These are phyloP conservation scores for Aegilops bicornis DNA, from an alignment of 176 grass and related monocot genomes.

Conservation along the genomic window DNA sequence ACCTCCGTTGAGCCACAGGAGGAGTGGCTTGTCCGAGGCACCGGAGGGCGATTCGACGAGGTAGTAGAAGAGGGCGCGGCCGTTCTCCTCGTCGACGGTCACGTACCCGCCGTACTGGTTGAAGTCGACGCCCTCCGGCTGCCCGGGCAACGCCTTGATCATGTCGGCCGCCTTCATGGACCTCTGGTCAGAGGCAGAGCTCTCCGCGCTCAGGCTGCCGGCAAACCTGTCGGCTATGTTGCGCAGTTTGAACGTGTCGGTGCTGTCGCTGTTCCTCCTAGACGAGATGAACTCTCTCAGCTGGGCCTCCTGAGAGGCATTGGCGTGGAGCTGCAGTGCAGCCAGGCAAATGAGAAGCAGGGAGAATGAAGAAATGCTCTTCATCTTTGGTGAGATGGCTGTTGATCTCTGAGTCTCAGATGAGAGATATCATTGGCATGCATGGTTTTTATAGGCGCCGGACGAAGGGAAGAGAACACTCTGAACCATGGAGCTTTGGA, in stretches of 20 bases:
- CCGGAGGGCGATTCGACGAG: slow-evolving; percentile 35
- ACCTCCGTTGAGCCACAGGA: slow-evolving; percentile 77
- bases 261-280: neutral
- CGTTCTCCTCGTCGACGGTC: slow-evolving; percentile 38
- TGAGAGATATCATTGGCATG: neutral
- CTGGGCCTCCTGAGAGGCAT: slow-evolving; percentile 28
- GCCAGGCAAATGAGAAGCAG: slow-evolving; percentile 16
- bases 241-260: neutral
- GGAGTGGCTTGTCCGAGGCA: slow-evolving; percentile 41
- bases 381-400: neutral
- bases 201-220: neutral
- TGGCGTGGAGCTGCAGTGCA: neutral
- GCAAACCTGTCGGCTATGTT: neutral
- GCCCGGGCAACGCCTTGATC: slow-evolving; percentile 46
- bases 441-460: slow-evolving; percentile 13
- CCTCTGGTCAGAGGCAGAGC: neutral
- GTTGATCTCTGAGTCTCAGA: neutral
- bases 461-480: neutral
- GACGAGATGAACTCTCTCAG: slow-evolving; percentile 30
- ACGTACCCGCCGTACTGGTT: slow-evolving; percentile 57
- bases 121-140: slow-evolving; percentile 38
- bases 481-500: neutral
- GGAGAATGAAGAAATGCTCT: neutral
- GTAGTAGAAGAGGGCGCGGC: slow-evolving; percentile 65
- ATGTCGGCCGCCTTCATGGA: slow-evolving; percentile 36